Evolutionary conservation across 1,284 basidiomycete species (phyloP), one percentile per base, ranked within the genome.

Genomic region (Chondrostereum purpureum): DNA sequence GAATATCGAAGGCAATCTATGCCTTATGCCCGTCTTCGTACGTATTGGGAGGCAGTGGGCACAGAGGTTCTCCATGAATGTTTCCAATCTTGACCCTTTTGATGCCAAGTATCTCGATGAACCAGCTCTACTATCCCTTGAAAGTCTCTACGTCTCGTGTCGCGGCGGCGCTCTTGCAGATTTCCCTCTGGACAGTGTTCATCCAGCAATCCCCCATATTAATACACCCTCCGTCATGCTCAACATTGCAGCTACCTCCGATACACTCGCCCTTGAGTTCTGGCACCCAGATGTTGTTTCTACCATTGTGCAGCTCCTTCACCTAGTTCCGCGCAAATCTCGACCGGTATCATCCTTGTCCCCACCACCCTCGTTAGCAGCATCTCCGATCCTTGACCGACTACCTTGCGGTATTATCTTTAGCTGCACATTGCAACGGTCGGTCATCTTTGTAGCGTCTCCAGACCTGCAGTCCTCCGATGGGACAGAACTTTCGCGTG

Each of bases 391-490:
- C 44, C 50, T 51, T 16, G 68, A 72, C 42, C 60, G 61, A 38
- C 60, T 83, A 18, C 79, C 81, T 3, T 58, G 67, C 13, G 86
- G 88, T 1, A 53, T 85, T 19, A 68, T 72, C 10, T 55, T 71
- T 13, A 77, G 80, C n/a, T 24, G 84, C 22, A 74, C 84, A 0
- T 53, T 92, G 21, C 78, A 72, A 1, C 73, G 74, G n/a, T 65
- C 88, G 39, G 78, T 82, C 37, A 53, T 87, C 8, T 80, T 88
- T 47, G 58, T 90, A 33, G 88, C 88, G 4, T 78, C 84, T 14
- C 75, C 73, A 24, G 92, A 93, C 58, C 71, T 91, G 40, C 88
- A 88, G 50, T 87, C 88, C 0, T 64, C 72, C 0, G 83, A 86
- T 53, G 69, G 73, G 14, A 61, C 78, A 43, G 77, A 77, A 23